Evolutionary conservation across 2,329 filamentous ascomycete species (phyloP).

Genomic region (Metarhizium sp.): DNA sequence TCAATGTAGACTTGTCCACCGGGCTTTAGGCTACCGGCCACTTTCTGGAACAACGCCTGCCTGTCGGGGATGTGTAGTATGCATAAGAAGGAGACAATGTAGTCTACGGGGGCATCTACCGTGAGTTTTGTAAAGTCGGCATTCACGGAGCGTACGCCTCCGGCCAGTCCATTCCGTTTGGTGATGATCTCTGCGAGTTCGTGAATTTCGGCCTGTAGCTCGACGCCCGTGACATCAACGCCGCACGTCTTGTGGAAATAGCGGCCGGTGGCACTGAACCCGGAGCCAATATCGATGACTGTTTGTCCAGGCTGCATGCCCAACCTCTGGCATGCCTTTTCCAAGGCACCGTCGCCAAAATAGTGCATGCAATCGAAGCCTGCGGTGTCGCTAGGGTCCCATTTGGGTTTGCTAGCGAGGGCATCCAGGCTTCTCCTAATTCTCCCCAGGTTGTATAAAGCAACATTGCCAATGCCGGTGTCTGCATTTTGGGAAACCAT

Average conservation of each 20-base stretch:
- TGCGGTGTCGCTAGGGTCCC: background rate
- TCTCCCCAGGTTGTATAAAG: background rate
- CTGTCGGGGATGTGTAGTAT: background rate
- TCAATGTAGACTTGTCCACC: background rate
- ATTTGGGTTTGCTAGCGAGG: background rate
- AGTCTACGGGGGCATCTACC: background rate
- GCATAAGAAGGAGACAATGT: background rate
- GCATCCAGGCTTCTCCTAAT: background rate
- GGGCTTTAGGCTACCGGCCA: background rate
- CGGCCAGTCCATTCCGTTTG: background rate
- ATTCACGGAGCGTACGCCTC: background rate
- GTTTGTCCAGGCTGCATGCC: background rate
- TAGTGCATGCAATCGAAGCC: background rate
- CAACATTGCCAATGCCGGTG: background rate
- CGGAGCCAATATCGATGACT: background rate
- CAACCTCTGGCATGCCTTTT: background rate
- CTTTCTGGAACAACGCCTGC: background rate
- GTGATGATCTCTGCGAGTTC: background rate
- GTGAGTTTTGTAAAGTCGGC: background rate
- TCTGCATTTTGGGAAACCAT: background rate
- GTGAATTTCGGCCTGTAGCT: background rate
- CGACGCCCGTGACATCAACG: background rate
- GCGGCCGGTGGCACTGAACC: background rate
- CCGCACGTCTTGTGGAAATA: background rate
- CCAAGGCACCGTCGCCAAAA: background rate